A percentile compares a stretch with the other conserved stretches of the same genome.
phyloP scores from a whole-genome alignment of 352 stramenopile genomes.

The Pilasporangium apinafurcum region DNA sequence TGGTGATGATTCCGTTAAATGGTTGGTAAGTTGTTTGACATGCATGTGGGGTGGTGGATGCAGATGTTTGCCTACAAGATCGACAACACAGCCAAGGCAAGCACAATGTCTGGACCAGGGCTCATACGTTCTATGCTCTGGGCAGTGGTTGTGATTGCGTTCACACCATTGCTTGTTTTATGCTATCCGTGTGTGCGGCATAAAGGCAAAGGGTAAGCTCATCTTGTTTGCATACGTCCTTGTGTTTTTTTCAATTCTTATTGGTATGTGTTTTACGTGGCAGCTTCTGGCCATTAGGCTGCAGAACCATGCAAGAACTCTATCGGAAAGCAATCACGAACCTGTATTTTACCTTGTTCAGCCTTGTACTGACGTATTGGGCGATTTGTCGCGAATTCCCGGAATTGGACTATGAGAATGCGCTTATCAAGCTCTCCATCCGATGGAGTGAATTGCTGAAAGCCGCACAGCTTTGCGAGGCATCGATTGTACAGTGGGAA shows the following conservation, averaged over 20 bases:
- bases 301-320: conserved; percentile 42
- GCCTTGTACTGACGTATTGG: conserved; percentile 50
- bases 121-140: conserved; percentile 50
- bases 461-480: conserved; percentile 24
- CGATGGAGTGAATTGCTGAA: conserved; percentile 29
- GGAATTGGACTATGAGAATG: conserved; percentile 25
- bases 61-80: conserved; percentile 3
- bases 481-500: conserved; percentile 36
- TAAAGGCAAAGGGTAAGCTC: conserved; percentile 39
- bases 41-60: neutral
- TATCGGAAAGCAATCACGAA: conserved; percentile 35
- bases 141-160: conserved; percentile 38
- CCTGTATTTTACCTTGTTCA: conserved; percentile 34
- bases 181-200: conserved; percentile 43
- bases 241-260: neutral
- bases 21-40: no score
- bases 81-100: conserved; percentile 1
- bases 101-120: conserved; percentile 5
- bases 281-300: conserved; percentile 71
- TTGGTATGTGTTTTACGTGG: neutral
- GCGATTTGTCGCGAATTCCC: conserved; percentile 52
- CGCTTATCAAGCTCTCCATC: conserved; percentile 31
- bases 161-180: conserved; percentile 57
- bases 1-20: conserved; percentile 2
- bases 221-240: neutral